Conservation (phyloP, 2,329 filamentous ascomycete genomes). For the Calycina marina region DNA sequence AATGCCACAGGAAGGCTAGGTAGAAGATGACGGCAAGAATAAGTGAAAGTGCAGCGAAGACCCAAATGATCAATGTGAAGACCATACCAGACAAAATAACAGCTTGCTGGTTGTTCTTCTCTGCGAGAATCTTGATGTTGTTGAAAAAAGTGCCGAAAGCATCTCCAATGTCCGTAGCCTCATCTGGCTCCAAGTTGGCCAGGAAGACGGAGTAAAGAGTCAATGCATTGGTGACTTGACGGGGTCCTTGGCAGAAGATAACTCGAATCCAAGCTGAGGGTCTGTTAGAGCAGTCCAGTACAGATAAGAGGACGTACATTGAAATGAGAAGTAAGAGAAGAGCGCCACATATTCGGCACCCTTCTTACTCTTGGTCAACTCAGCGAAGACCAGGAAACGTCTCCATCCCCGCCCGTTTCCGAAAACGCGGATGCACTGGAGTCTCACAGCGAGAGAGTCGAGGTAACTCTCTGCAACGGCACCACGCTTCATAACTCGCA, state of each 20-base stretch:
- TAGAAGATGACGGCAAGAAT: constrained; percentile 67
- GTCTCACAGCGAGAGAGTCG: constrained; percentile 69
- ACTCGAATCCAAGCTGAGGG: constrained; percentile 82
- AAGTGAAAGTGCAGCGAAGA: constrained; percentile 63
- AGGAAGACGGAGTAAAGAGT: constrained; percentile 77
- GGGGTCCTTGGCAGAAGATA: constrained; percentile 79
- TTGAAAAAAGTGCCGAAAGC: constrained; percentile 64
- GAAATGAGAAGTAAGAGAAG: constrained; percentile 55
- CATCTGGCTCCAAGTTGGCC: constrained; percentile 51
- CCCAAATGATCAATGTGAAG: constrained; percentile 83
- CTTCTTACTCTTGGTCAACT: constrained; percentile 57
- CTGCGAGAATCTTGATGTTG: constrained; percentile 62
- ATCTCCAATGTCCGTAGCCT: constrained; percentile 39
- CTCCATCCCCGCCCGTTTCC: constrained; percentile 62
- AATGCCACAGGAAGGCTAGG: constrained; percentile 80
- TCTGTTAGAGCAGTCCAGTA: no score
- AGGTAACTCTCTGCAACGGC: constrained; percentile 87
- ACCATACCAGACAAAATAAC: constrained; percentile 80
- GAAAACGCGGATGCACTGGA: constrained; percentile 69
- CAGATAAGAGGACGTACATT: constrained; percentile 37
- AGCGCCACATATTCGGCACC: constrained; percentile 60
- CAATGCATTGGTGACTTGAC: constrained; percentile 79
- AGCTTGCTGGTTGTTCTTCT: constrained; percentile 62
- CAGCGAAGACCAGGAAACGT: constrained; percentile 62
- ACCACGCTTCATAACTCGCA: constrained; percentile 67